Conservation (phyloP, 257 asterid genomes). For the Nicotiana obtusifolia region DNA sequence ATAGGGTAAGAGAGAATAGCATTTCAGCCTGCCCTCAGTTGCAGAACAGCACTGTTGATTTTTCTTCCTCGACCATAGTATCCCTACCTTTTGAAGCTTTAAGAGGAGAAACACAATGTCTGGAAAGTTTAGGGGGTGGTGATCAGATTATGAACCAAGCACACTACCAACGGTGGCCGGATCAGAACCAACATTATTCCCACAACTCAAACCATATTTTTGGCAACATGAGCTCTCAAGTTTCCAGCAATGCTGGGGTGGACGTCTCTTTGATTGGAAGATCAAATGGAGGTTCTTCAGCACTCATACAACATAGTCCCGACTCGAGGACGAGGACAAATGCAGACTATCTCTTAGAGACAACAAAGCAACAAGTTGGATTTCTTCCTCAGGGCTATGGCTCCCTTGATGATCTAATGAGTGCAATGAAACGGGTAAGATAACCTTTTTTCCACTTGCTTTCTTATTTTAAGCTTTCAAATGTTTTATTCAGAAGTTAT, state of each 20-base stretch:
- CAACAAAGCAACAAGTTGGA: slow-evolving; percentile 46
- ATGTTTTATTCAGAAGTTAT: too few relatives aligned
- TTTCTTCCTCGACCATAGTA: slow-evolving; percentile 34
- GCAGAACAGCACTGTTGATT: slow-evolving; percentile 31
- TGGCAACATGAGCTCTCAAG: slow-evolving; percentile 32
- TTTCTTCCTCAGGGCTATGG: slow-evolving; percentile 46
- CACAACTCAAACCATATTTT: slow-evolving; percentile 26
- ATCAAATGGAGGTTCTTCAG: slow-evolving; percentile 36
- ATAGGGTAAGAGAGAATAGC: slow-evolving; percentile 33
- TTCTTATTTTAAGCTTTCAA: neutral
- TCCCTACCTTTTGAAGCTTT: slow-evolving; percentile 39
- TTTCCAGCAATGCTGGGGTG: slow-evolving; percentile 35
- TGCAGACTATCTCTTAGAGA: slow-evolving; percentile 45
- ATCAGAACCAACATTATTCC: slow-evolving; percentile 28
- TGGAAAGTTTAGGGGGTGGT: slow-evolving; percentile 32
- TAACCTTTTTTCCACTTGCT: neutral
- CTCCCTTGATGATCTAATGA: slow-evolving; percentile 66
- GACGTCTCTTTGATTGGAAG: slow-evolving; percentile 37
- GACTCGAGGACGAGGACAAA: slow-evolving; percentile 35
- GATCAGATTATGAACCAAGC: slow-evolving; percentile 32
- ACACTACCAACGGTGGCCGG: slow-evolving; percentile 42
- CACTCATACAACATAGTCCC: slow-evolving; percentile 32
- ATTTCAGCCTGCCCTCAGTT: slow-evolving; percentile 32
- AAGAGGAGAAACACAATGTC: slow-evolving; percentile 38
- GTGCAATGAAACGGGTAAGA: slow-evolving; percentile 53